A percentile compares a stretch with the other conserved stretches of the same genome.
These are phyloP conservation scores for Claviceps humidiphila DNA, from an alignment of 2,329 filamentous ascomycete genomes.

Conservation along the genomic window DNA sequence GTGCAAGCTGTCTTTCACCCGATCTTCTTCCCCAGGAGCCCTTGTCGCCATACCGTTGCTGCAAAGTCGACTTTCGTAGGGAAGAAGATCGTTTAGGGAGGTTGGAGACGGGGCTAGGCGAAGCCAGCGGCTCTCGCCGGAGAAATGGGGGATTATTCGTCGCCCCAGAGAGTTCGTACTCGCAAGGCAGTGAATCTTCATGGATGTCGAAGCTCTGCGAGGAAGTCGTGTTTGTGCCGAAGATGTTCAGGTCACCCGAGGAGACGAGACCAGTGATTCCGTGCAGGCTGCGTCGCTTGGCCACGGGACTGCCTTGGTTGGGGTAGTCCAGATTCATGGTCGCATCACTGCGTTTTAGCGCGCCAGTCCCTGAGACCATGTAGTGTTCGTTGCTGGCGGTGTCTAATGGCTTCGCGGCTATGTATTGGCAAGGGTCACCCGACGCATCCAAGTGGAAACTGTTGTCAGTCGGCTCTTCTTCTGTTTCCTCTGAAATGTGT, in stretches of 20 bases:
- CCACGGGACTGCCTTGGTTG: constrained; percentile 69
- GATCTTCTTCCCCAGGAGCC: constrained; percentile 48
- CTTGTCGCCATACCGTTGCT: constrained; percentile 65
- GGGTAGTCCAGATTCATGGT: constrained; percentile 76
- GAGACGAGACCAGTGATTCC: constrained; percentile 49
- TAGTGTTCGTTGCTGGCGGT: constrained; percentile 19
- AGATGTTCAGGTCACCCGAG: constrained; percentile 56
- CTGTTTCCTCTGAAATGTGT: constrained; percentile 24
- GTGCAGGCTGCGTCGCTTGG: constrained; percentile 81
- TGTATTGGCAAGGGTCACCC: constrained; percentile 33
- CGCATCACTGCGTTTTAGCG: constrained; percentile 82
- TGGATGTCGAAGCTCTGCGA: constrained; percentile 37
- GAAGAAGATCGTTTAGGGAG: constrained; percentile 61
- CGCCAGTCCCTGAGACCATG: constrained; percentile 45
- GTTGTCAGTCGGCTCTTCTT: constrained; percentile 37
- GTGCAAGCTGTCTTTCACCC: constrained; percentile 42
- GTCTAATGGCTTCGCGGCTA: constrained; percentile 38
- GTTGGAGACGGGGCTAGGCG: constrained; percentile 34
- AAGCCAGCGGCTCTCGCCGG: constrained; percentile 26
- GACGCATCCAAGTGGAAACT: constrained; percentile 45
- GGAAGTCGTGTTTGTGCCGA: constrained; percentile 44
- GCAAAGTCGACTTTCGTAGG: constrained; percentile 72
- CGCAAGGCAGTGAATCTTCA: constrained; percentile 29
- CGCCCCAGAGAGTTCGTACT: constrained; percentile 39
- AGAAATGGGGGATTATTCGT: constrained; percentile 5